These are phyloP conservation scores for Verruconis gallopava DNA, from an alignment of 2,329 filamentous ascomycete species.

Conservation along the genomic window DNA sequence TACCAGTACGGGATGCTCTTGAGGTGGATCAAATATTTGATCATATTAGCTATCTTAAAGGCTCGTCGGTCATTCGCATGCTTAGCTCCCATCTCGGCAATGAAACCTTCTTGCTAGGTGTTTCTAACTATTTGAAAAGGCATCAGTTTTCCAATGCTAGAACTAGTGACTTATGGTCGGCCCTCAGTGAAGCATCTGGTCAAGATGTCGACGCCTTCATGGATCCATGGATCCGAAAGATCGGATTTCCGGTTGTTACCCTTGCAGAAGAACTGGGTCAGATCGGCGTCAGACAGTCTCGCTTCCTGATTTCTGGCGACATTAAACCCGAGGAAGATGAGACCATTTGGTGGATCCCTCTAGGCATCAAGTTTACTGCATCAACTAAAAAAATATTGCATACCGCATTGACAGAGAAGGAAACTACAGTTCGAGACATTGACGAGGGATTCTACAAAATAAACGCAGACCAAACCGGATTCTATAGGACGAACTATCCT, in stretches of 20 bases:
- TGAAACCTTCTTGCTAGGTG: conserved; percentile 79
- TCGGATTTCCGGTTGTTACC: conserved; percentile 84
- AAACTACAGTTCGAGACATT: conserved; percentile 62
- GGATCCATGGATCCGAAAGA: conserved; percentile 89
- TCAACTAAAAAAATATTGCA: conserved; percentile 49
- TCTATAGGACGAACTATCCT: conserved; percentile 88
- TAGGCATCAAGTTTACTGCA: conserved; percentile 62
- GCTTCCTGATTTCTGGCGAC: conserved; percentile 86
- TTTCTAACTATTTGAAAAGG: conserved; percentile 76
- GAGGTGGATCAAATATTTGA: conserved; percentile 99
- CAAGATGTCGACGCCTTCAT: conserved; percentile 79
- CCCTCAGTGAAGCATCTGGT: conserved; percentile 75
- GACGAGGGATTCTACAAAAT: conserved; percentile 82
- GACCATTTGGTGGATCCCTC: conserved; percentile 90
- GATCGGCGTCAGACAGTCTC: conserved; percentile 69
- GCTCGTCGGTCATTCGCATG: conserved; percentile 94
- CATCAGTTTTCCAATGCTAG: conserved; percentile 85
- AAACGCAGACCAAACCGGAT: conserved; percentile 79
- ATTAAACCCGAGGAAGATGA: conserved; percentile 81
- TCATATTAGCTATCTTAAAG: conserved; percentile 90
- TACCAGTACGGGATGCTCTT: conserved; percentile 81
- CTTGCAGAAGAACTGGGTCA: conserved; percentile 73
- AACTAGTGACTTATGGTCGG: conserved; percentile 82
- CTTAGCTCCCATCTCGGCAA: conserved; percentile 78
- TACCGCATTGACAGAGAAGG: conserved; percentile 60